phyloP scores from a whole-genome alignment of 2,329 filamentous ascomycete species.

The Aspergillus fijiensis region DNA sequence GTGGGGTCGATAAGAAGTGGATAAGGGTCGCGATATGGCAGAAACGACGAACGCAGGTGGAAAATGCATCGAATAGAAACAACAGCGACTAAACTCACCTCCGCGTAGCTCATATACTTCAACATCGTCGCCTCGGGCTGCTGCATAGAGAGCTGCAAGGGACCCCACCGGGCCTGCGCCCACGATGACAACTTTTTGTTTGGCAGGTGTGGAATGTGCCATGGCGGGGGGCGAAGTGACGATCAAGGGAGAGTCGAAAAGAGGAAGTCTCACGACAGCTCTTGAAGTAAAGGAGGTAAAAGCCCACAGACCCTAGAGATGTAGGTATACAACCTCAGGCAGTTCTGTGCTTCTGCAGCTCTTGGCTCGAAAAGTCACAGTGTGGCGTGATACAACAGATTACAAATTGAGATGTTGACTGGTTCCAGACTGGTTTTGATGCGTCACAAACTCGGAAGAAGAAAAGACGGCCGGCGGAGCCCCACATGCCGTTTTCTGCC shows the following conservation, averaged over 20 bases:
- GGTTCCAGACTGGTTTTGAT: not conserved
- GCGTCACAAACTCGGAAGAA: not conserved
- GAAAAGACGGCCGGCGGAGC: not conserved
- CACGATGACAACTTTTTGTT: slow-evolving; percentile 75
- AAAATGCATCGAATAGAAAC: not conserved
- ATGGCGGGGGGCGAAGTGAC: slow-evolving; percentile 9
- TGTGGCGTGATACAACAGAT: not conserved
- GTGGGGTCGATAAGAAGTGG: not conserved
- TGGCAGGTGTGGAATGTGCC: slow-evolving; percentile 16
- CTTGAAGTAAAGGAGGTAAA: not conserved
- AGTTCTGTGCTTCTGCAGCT: not conserved
- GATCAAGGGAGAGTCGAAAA: not conserved
- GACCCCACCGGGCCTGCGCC: slow-evolving; percentile 93
- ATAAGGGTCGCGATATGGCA: not conserved
- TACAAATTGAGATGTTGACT: not conserved
- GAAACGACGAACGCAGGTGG: not conserved
- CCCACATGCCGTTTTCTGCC: not conserved
- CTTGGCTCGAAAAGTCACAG: not conserved
- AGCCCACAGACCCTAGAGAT: too few species aligned
- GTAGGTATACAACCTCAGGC: not conserved
- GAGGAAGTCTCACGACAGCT: not conserved
- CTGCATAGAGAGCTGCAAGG: slow-evolving; percentile 88
- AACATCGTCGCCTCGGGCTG: slow-evolving; percentile 80
- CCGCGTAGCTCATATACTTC: slow-evolving; percentile 91
- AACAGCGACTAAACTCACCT: slow-evolving; percentile 58